Percentiles rank a stretch among this genome's conserved stretches.
phyloP scores from a whole-genome alignment of 371 early-diverging fungal genomes.

The Mortierella sp. region DNA sequence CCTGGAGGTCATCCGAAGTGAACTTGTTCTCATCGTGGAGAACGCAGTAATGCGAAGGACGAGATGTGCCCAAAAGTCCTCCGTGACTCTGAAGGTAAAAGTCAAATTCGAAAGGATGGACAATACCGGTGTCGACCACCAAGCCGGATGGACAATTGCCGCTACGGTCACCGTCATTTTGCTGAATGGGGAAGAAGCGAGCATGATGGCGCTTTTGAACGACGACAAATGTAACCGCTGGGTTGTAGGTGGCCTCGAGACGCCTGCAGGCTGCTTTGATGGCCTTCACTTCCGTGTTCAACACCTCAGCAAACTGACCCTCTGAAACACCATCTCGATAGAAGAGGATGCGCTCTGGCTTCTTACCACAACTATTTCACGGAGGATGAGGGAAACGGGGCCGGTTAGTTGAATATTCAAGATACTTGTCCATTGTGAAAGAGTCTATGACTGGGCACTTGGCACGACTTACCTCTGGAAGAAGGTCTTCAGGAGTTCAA shows the following conservation, averaged over 20 bases:
- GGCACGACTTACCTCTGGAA: slow-evolving; percentile 27
- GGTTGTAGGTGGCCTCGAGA: slow-evolving; percentile 71
- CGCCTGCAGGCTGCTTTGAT: slow-evolving; percentile 74
- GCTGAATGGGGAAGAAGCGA: slow-evolving; percentile 75
- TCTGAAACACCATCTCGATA: slow-evolving; percentile 89
- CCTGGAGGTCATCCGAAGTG: slow-evolving; percentile 72
- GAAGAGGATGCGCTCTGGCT: slow-evolving; percentile 83
- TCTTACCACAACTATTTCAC: slow-evolving; percentile 28
- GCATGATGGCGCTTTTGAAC: slow-evolving; percentile 93
- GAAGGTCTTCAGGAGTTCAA: slow-evolving; percentile 72
- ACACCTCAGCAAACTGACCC: slow-evolving; percentile 77
- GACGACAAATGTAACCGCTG: slow-evolving; percentile 83
- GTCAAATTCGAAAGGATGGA: slow-evolving; percentile 75
- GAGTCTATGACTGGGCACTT: no score
- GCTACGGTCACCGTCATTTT: slow-evolving; percentile 54
- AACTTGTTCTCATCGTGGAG: slow-evolving; percentile 82
- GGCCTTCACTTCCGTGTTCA: slow-evolving; percentile 72
- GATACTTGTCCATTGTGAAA: no score
- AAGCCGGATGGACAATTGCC: slow-evolving; percentile 89
- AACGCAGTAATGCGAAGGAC: slow-evolving; percentile 87
- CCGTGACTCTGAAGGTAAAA: slow-evolving; percentile 89
- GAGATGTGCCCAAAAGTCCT: slow-evolving; percentile 88
- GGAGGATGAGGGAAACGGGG: no score
- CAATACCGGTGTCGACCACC: slow-evolving; percentile 77
- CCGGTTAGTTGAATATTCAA: no score